Base-by-base conservation (phyloP, 768 basidiomycete species). In the Daedalea quercina region DNA sequence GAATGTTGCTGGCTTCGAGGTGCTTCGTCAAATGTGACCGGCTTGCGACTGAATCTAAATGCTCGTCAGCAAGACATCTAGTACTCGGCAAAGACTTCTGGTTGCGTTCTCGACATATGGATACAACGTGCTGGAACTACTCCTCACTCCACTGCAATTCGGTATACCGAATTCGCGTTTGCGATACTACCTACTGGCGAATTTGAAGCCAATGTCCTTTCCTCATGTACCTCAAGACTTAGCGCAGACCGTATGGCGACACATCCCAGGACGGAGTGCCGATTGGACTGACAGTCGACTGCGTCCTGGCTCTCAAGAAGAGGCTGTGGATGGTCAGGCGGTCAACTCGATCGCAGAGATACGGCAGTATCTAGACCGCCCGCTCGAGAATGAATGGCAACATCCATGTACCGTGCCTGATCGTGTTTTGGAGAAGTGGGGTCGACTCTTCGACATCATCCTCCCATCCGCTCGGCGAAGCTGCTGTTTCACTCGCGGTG, bases 1-100 rank as follows among this genome's bases (percentile, higher is more conserved):
- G 63, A 91, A 91, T 58, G 90, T 92, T 3, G 86, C 82, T 9
- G 88, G 87, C 8, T 91, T 91, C 58, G 86, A 89, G 81, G 89
- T 87, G 64, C 23, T 58, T 53, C 3, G n/a, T 22, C 53, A 50
- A 47, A 53, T 47, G 40, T 12, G 20, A 50, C 13, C 3, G 31
- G 20, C 26, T 19, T 47, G 20, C 34, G 19, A 20, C 26, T 22
- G 12, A 13, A 44, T 46, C 53, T 23, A 60, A 50, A 11, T 31
- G 34, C 11, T 19, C 50, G 11, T 44, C 17, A 47, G 25, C 11
- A 64, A 92, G 89, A 70, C 71, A 8, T 91, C 89, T 1, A 77
- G 66, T 23, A 88, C 87, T 3, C 77, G 86, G 40, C 65, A 70
- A 53, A 69, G 76, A 8, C 68, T 89, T n/a, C 58, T 84, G 0